Evolutionary conservation across 331 rosid species (phyloP).

Genomic region (Acacia concinna): DNA sequence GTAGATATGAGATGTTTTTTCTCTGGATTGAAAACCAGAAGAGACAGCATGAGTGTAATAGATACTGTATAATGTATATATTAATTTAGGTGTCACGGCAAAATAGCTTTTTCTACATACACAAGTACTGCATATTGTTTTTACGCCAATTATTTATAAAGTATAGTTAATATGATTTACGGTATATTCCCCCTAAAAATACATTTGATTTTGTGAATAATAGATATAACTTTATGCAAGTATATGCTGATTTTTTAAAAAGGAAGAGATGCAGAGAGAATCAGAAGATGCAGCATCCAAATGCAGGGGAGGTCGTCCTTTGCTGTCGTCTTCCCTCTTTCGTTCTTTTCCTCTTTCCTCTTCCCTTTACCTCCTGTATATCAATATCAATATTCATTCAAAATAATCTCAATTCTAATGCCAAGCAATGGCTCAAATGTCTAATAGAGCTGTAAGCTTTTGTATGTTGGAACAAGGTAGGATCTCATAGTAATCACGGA

Average conservation of each 20-base stretch:
- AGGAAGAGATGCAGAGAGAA: neutral
- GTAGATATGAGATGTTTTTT: too few species aligned
- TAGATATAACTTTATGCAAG: neutral
- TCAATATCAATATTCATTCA: neutral
- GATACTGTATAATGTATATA: too few species aligned
- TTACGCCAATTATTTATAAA: too few species aligned
- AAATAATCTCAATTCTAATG: neutral
- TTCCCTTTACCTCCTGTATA: neutral
- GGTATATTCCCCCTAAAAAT: too few species aligned
- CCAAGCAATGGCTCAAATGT: neutral
- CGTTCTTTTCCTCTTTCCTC: neutral
- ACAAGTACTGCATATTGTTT: too few species aligned
- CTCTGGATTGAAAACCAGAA: neutral
- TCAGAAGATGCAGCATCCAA: neutral
- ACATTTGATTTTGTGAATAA: too few species aligned
- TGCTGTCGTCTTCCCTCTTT: neutral
- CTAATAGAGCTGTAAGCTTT: too few species aligned
- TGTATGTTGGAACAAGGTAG: too few species aligned
- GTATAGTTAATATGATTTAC: neutral
- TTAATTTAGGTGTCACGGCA: too few species aligned
- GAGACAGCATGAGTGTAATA: neutral
- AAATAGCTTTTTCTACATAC: too few species aligned
- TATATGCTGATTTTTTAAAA: neutral
- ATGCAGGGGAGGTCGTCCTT: slow-evolving; percentile 8
- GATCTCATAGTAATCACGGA: too few species aligned